Evolutionary conservation across 106 monocot genomes (phyloP).

Genomic region (Dendrobium chrysotoxum): DNA sequence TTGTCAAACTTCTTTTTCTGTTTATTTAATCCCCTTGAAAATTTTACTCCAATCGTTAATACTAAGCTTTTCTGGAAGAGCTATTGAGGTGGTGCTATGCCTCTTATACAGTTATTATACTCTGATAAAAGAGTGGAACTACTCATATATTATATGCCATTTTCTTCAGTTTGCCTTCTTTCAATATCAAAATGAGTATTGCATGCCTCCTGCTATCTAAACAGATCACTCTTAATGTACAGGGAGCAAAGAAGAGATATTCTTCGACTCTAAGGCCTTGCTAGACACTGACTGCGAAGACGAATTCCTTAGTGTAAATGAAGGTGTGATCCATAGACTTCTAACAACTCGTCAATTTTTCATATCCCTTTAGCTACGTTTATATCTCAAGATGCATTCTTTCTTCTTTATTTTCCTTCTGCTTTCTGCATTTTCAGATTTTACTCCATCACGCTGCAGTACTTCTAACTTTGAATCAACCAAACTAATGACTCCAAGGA

Average conservation of each 20-base stretch:
- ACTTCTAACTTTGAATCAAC: constrained; percentile 39
- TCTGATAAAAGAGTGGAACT: too few relatives aligned
- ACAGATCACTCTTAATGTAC: not conserved
- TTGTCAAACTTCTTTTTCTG: too few relatives aligned
- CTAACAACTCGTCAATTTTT: not conserved
- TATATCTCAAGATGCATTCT: not conserved
- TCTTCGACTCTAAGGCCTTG: constrained; percentile 75
- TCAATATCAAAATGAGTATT: too few relatives aligned
- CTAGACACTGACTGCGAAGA: constrained; percentile 83
- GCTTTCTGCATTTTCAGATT: constrained; percentile 37
- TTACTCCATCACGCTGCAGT: constrained; percentile 63
- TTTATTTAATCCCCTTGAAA: too few relatives aligned
- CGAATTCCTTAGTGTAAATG: constrained; percentile 89
- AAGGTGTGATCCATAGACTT: constrained; percentile 39
- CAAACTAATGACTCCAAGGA: constrained; percentile 8
- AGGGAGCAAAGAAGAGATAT: constrained; percentile 74
- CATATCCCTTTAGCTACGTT: too few relatives aligned
- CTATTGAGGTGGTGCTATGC: too few relatives aligned
- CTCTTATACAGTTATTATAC: too few relatives aligned
- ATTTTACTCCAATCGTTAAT: too few relatives aligned
- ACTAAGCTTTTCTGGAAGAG: too few relatives aligned
- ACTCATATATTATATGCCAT: too few relatives aligned
- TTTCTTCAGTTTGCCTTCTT: too few relatives aligned
- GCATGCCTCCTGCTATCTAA: too few relatives aligned
- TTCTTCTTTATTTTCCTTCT: not conserved